phyloP scores from a whole-genome alignment of 2,329 filamentous ascomycete species.

The Pseudocercospora vitis region DNA sequence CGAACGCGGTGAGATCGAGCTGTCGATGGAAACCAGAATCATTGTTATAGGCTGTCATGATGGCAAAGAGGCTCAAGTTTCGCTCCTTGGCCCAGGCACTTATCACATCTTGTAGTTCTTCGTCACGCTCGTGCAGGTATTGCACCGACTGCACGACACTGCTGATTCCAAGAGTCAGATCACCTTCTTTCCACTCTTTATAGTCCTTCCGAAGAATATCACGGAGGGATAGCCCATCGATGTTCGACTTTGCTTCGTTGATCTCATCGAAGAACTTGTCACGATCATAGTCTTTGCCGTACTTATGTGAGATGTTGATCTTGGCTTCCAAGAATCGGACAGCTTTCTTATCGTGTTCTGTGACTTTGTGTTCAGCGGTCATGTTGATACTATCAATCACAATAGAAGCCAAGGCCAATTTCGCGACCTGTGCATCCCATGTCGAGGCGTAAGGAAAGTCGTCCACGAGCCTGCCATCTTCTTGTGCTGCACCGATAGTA shows the following conservation, averaged over 20 bases:
- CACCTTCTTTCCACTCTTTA: slow-evolving; percentile 69
- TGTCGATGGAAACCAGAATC: slow-evolving; percentile 63
- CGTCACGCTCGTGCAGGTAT: slow-evolving; percentile 59
- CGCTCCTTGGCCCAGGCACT: slow-evolving; percentile 57
- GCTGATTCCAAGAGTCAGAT: slow-evolving; percentile 64
- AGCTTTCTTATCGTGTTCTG: slow-evolving; percentile 59
- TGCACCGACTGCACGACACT: slow-evolving; percentile 63
- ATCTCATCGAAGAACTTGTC: slow-evolving; percentile 61
- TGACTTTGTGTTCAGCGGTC: slow-evolving; percentile 60
- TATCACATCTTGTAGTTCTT: slow-evolving; percentile 53
- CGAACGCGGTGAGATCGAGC: slow-evolving; percentile 63
- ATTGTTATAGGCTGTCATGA: slow-evolving; percentile 68
- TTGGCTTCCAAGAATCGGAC: slow-evolving; percentile 60
- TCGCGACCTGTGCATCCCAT: slow-evolving; percentile 62
- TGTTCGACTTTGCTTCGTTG: slow-evolving; percentile 64
- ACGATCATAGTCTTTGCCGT: slow-evolving; percentile 52
- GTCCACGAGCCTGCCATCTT: slow-evolving; percentile 40
- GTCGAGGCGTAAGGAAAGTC: slow-evolving; percentile 40
- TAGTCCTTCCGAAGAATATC: slow-evolving; percentile 81
- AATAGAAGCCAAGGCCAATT: slow-evolving; percentile 67
- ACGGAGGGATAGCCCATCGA: slow-evolving; percentile 59
- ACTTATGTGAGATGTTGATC: slow-evolving; percentile 43
- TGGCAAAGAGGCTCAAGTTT: slow-evolving; percentile 59
- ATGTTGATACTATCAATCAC: slow-evolving; percentile 73
- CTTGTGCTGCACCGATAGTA: slow-evolving; percentile 44